Evolutionary conservation across 768 basidiomycete genomes (phyloP), one percentile per base, ranked within the genome.

Genomic region (Mycena metata): DNA sequence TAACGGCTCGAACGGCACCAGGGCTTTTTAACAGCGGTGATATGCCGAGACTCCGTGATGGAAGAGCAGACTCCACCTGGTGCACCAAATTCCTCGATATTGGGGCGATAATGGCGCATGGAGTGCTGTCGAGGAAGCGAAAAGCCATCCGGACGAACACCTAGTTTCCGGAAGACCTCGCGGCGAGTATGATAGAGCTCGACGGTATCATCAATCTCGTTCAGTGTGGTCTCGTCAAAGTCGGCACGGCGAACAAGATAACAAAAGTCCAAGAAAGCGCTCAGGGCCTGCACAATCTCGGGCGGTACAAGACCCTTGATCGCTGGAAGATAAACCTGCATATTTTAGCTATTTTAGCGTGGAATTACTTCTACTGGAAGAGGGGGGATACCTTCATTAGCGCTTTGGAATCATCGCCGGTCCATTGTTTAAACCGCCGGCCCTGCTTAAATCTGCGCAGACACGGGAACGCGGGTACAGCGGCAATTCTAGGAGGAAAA

Each of bases 81-180:
- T 0, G 76, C 72, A 2, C 73, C 76, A 59, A 73, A 79, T 0
- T 69, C 60, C 8, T 12, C 8, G 19, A 77, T 78, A 7, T 41
- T 16, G 11, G 6, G 11, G 2, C 54, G n/a, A 36, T 78, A 79
- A 35, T 78, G 77, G 5, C 36, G 7, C 7, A 78, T 67, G 1
- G 76, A 54, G 51, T 77, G 76, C 35, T 79, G 78, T 0, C 74
- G 69, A 15, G 79, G 79, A 12, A 79, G 71, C 0, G 69, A 66
- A 35, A 70, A 72, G 0, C 39, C 71, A 21, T 70, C 63, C 0
- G 69, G 35, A 9, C 67, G 64, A 12, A 72, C 65, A 50, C 43
- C 43, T 0, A 65, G 33, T 0, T 46, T 19, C 1, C 43, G 45
- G 17, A 69, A 69, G 21, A 61, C 42, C 43, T 66, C 50, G 17